Evolutionary conservation across 2,329 filamentous ascomycete species (phyloP), one percentile per base, ranked within the genome.

Genomic region (Alternaria sp.): DNA sequence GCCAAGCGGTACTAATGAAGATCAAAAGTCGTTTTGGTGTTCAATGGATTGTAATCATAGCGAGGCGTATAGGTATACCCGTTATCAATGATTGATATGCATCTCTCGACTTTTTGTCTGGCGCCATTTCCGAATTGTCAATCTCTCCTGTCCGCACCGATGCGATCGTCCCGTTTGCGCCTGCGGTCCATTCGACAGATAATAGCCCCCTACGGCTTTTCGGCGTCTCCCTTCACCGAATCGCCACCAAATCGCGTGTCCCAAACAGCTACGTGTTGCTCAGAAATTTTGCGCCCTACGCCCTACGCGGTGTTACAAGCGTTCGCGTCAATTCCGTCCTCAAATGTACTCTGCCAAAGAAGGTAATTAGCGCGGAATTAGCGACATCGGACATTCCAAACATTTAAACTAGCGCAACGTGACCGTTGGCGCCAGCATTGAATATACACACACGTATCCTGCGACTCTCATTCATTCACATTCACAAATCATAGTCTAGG

Each of bases 1-100:
- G 76, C 75, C 25, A 70, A 72, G 61, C 66, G 78, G 25, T 80
- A 80, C 55, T 79, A 44, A 66, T 37, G 15, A 21, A 8, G 21
- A 25, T 2, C 2, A 53, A 25, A 21, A 18, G 49, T 43, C 14
- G 18, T 23, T 45, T 18, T 15, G 6, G 7, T 15, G n/a, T 41
- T 46, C n/a, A 18, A 14, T 44, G 33, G 20, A 55, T 37, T 37
- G 21, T 56, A 46, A n/a, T 60, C 18, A 51, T 54, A 59, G 50
- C 53, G 50, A 51, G 63, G 54, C 61, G 56, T 44, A 61, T 63
- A 56, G 54, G 51, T 60, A 66, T 66, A 66, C 64, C 64, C 61
- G 44, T 43, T 49, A 55, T 50, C 14, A 54, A 41, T 44, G 12
- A 20, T 25, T 53, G 37, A 58, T 51, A 15, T 20, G n/a, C 41